phyloP scores from a whole-genome alignment of 495 filamentous ascomycete species.

The Aspergillus campestris region DNA sequence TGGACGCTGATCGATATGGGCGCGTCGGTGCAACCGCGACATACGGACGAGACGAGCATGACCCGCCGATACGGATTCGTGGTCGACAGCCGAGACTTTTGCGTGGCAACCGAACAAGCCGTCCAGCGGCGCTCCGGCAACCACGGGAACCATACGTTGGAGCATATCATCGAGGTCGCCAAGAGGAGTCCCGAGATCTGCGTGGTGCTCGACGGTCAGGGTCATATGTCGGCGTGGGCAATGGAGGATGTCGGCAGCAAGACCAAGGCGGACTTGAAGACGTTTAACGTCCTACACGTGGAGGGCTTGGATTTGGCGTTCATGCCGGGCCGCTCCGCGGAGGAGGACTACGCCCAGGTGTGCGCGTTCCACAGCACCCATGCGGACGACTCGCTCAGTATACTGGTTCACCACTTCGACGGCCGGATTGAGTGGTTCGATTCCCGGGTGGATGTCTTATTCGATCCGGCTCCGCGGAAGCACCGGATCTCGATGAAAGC shows the following conservation, averaged over 20 bases:
- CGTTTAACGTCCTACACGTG: conserved; percentile 85
- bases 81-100: conserved; percentile 76
- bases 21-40: conserved; percentile 58
- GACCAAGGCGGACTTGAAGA: conserved; percentile 53
- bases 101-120: conserved; percentile 63
- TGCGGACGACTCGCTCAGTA: conserved; percentile 51
- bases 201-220: conserved; percentile 72
- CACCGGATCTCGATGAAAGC: conserved; percentile 50
- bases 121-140: conserved; percentile 54
- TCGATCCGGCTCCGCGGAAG: conserved; percentile 66
- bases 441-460: conserved; percentile 66
- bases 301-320: conserved; percentile 63
- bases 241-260: conserved; percentile 83
- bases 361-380: conserved; percentile 59
- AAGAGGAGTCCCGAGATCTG: conserved; percentile 82
- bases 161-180: conserved; percentile 80
- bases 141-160: conserved; percentile 59
- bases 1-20: conserved; percentile 80
- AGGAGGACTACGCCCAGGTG: conserved; percentile 60
- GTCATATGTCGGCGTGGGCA: conserved; percentile 91
- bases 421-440: conserved; percentile 77
- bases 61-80: conserved; percentile 67
- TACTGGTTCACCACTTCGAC: conserved; percentile 84
- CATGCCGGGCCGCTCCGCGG: conserved; percentile 29
- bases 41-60: conserved; percentile 19